Evolutionary conservation across 1,284 basidiomycete species (phyloP), one percentile per base, ranked within the genome.

Genomic region (Sanguinoderma infundibulare): DNA sequence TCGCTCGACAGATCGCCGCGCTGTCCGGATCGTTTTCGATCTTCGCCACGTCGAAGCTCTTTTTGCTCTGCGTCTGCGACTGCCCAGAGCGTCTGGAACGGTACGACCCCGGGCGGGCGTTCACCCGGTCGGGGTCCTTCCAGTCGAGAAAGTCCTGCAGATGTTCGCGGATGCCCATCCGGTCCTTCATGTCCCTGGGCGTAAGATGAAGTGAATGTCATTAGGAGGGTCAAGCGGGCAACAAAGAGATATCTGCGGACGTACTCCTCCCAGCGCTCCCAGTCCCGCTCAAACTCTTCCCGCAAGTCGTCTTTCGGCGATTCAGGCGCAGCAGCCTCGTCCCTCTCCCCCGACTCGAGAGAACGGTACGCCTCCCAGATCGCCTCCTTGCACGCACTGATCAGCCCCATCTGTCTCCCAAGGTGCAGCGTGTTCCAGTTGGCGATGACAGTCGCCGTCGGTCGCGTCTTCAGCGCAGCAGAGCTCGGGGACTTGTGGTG

Each of bases 221-320:
- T 28, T 22, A 53, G 47, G 20, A 49, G 24, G 62, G 17, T 20
- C 22, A 30, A 22, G 34, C 66, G 59, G 28, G 7, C 8, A 28
- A 17, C 28, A 53, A 22, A 57, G 36, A 22, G 20, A n/a, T 32
- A 32, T 32, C 2, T 6, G 20, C 15, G 22, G 10, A 63, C 87
- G 67, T 56, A 91, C 90, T 79, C 82, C 73, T 86, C 81, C 90
- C 90, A 92, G 58, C 85, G 85, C 12, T 74, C 72, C 87, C 90
- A 91, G 42, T 84, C 83, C 1, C 76, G 73, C 47, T 90, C 88
- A 60, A 92, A 92, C 57, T 86, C 83, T 60, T 85, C 83, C 8
- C 84, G 79, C 20, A 79, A 71, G n/a, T 78, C 75, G 64, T 59
- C 78, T 74, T 53, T 70, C 66, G 57, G 61, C 26, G 55, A 62